A percentile compares a stretch with the other conserved stretches of the same genome.
Evolutionary conservation across 1,284 basidiomycete species (phyloP).

Genomic region (Exsudoporus floridanus): DNA sequence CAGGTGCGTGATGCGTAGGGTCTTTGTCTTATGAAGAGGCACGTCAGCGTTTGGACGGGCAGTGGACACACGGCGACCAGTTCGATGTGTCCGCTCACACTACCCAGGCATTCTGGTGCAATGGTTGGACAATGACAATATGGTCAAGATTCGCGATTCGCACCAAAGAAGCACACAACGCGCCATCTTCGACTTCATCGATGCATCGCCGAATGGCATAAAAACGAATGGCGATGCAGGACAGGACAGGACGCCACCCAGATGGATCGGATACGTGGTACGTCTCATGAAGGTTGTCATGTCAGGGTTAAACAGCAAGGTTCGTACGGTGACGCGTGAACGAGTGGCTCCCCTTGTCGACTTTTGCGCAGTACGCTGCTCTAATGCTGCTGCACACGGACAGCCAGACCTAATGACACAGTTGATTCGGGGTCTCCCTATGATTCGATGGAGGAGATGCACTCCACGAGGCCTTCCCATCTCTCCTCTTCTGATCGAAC

Average conservation of each 20-base stretch:
- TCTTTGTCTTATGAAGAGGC: not conserved
- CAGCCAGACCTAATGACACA: not conserved
- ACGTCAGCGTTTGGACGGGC: not conserved
- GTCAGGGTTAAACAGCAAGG: not conserved
- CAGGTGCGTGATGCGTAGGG: not conserved
- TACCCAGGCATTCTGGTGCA: not conserved
- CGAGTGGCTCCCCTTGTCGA: slow-evolving; percentile 1
- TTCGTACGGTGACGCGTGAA: not conserved
- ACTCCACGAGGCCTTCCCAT: not conserved
- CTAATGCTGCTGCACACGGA: not conserved
- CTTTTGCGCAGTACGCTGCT: slow-evolving; percentile 1
- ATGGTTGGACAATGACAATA: not conserved
- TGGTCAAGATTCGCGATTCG: not conserved
- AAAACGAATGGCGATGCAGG: not conserved
- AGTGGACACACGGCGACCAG: not conserved
- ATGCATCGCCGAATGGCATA: slow-evolving; percentile 4
- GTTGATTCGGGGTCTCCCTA: not conserved
- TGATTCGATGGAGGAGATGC: slow-evolving; percentile 2
- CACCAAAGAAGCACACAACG: not conserved
- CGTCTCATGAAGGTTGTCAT: not conserved
- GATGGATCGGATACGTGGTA: not conserved
- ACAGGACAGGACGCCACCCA: not conserved
- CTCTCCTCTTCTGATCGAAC: not conserved
- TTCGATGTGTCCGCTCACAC: not conserved
- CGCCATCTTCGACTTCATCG: not conserved